Evolutionary conservation across 345 rosid genomes (phyloP), one percentile per base, ranked within the genome.

Genomic region (Angophora floribunda): DNA sequence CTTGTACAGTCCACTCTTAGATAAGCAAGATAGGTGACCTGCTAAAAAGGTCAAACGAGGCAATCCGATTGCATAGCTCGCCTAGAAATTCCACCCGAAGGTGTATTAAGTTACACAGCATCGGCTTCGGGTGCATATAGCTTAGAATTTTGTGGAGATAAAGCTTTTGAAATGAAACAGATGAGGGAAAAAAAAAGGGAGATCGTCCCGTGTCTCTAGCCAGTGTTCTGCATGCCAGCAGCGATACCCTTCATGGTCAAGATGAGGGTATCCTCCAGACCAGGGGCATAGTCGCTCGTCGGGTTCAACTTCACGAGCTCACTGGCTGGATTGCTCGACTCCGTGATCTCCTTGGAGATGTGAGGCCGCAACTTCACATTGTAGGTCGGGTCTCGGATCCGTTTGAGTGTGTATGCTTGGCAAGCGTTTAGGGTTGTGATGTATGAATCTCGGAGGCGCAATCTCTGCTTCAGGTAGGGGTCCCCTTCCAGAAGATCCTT

Each of bases 241-340:
- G 99, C 99, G 88, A 98, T 93, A 89, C 99, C 99, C 93, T 98
- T 98, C 99, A 98, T 96, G 89, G 99, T 98, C 92, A 98, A 91
- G 93, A 98, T 97, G 85, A 98, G 98, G 86, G 99, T 97, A 92
- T 98, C 99, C 92, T 97, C 99, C 92, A 98, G 91, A 57, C 99
- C 98, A 41, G 98, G 99, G 44, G 95, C 97, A 75, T 98, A 96
- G 28, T 98, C 99, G 17, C 98, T 97, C 7, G 94, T 92, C 1
- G 96, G 94, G 94, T 97, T 98, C 93, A 98, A 93, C 89, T 91
- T 95, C 87, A 96, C 93, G 5, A 97, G 97, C 88, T 97, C 99
- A 85, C 94, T 91, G 1, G 94, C 96, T 3, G 97, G 93, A 78
- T 96, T 98, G 93, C 93, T 92, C 11, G 98, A 91, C 85, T 97